Evolutionary conservation across 2,329 filamentous ascomycete species (phyloP).

Genomic region (Thyridium curvatum): DNA sequence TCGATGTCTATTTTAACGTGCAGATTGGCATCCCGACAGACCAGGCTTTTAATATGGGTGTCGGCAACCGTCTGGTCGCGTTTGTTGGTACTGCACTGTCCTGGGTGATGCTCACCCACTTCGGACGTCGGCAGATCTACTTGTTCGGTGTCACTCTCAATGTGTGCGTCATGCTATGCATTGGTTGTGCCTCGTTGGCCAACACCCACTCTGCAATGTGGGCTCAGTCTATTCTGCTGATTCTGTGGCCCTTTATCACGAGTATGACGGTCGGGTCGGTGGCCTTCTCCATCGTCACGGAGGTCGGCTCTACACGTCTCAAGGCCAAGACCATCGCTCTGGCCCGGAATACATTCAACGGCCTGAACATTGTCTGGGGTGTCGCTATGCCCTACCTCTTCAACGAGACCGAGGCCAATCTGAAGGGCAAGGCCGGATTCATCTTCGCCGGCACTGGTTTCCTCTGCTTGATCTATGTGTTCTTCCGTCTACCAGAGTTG

Average conservation of each 20-base stretch:
- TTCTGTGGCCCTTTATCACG: slow-evolving; percentile 11
- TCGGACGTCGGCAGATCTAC: slow-evolving; percentile 1
- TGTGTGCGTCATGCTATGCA: not conserved
- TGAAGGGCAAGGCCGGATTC: slow-evolving; percentile 30
- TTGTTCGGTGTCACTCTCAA: slow-evolving; percentile 1
- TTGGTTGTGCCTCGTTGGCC: not conserved
- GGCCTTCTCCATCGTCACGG: slow-evolving; percentile 21
- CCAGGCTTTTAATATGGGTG: not conserved
- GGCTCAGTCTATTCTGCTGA: slow-evolving; percentile 4
- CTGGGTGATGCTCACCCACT: slow-evolving; percentile 3
- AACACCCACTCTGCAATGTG: slow-evolving; percentile 1
- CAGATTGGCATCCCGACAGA: not conserved
- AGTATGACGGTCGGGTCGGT: slow-evolving; percentile 27
- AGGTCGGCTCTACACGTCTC: slow-evolving; percentile 37
- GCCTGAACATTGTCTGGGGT: slow-evolving; percentile 25
- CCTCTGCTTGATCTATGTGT: slow-evolving; percentile 34
- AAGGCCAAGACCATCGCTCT: slow-evolving; percentile 37
- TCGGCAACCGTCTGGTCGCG: slow-evolving; percentile 3
- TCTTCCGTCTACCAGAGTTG: slow-evolving; percentile 32
- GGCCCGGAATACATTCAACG: slow-evolving; percentile 20
- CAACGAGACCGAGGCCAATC: slow-evolving; percentile 22
- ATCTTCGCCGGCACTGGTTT: slow-evolving; percentile 29
- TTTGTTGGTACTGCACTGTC: not conserved
- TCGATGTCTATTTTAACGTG: not conserved
- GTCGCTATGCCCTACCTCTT: slow-evolving; percentile 11